phyloP scores from a whole-genome alignment of 208 protist genomes.

The Sergeia podlipaevii region DNA sequence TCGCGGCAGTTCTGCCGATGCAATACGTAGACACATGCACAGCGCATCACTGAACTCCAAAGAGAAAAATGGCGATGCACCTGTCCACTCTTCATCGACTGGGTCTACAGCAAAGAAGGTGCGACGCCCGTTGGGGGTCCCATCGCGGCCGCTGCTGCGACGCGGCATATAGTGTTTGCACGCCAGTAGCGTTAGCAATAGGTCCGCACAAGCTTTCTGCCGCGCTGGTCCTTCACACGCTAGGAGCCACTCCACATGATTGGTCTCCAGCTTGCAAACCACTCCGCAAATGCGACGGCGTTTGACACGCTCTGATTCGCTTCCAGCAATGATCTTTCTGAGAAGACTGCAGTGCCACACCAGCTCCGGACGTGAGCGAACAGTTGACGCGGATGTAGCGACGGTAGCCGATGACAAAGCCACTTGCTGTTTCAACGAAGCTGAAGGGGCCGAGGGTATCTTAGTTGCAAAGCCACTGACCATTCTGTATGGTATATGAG shows the following conservation, averaged over 20 bases:
- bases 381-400: too few relatives aligned
- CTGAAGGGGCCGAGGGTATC: too few relatives aligned
- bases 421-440: too few relatives aligned
- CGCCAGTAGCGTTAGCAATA: slow-evolving; percentile 4
- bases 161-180: background rate
- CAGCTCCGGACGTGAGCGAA: too few relatives aligned
- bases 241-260: slow-evolving; percentile 44
- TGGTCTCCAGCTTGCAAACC: slow-evolving; percentile 41
- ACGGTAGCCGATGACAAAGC: too few relatives aligned
- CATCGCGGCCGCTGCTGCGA: background rate
- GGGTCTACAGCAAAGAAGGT: slow-evolving; percentile 1
- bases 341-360: slow-evolving; percentile 23
- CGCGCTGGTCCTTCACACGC: background rate
- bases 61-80: slow-evolving; percentile 62
- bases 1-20: slow-evolving; percentile 1
- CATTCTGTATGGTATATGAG: too few relatives aligned
- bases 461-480: too few relatives aligned
- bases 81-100: slow-evolving; percentile 37
- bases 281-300: slow-evolving; percentile 42
- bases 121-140: slow-evolving; percentile 11
- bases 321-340: slow-evolving; percentile 6
- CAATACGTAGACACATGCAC: slow-evolving; percentile 47
- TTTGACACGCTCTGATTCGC: slow-evolving; percentile 10
- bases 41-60: slow-evolving; percentile 50
- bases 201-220: slow-evolving; percentile 6